Evolutionary conservation across 1,284 basidiomycete species (phyloP).

Genomic region (Sanghuangporus sanghuang): DNA sequence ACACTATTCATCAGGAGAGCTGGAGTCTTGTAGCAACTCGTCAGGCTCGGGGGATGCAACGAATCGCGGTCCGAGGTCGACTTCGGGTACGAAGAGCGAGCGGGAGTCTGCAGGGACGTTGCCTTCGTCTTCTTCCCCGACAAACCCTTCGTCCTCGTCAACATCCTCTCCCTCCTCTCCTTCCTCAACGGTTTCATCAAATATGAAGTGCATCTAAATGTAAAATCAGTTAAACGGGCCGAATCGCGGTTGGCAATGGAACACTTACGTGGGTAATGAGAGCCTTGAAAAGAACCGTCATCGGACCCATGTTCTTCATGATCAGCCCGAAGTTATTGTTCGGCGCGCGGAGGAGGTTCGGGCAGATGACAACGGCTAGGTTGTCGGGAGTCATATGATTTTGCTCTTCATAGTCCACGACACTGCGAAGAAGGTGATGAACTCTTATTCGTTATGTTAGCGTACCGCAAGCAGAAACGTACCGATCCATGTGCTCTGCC

Average conservation of each 20-base stretch:
- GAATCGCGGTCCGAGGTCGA: constrained; percentile 6
- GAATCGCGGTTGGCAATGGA: no score
- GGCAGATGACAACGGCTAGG: constrained; percentile 78
- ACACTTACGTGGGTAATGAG: constrained; percentile 77
- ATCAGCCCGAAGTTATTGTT: constrained; percentile 71
- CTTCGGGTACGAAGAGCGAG: background rate
- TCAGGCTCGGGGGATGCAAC: constrained; percentile 14
- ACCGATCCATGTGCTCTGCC: constrained; percentile 79
- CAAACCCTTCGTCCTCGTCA: constrained; percentile 2
- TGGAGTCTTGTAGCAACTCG: background rate
- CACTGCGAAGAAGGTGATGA: constrained; percentile 35
- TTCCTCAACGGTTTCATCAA: constrained; percentile 36
- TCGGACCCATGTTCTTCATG: constrained; percentile 72
- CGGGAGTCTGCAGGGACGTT: background rate
- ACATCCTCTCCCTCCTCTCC: constrained; percentile 18
- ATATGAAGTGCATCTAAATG: constrained; percentile 43
- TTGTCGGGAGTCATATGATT: constrained; percentile 85
- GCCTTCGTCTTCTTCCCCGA: constrained; percentile 40
- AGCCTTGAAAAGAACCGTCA: constrained; percentile 70
- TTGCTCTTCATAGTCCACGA: constrained; percentile 78
- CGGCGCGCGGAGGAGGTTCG: constrained; percentile 65
- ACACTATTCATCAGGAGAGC: background rate
- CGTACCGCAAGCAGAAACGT: constrained; percentile 21
- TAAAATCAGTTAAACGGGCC: background rate
- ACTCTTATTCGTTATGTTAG: background rate